These are phyloP conservation scores for Ulota crispa DNA, from an alignment of 225 moss, liverwort and hornwort genomes.

Conservation along the genomic window DNA sequence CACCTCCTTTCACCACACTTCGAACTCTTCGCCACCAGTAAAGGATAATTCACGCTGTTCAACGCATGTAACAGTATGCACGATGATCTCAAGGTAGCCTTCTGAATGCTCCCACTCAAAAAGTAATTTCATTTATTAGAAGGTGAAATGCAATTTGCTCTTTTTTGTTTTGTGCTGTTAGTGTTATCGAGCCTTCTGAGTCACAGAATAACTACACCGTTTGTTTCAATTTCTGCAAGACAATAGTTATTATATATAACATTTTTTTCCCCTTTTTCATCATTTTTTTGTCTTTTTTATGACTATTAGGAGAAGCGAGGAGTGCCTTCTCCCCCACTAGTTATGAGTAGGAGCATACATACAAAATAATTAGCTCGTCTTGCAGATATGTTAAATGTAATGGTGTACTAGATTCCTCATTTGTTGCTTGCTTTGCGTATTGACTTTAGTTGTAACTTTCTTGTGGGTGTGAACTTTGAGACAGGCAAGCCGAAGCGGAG, in stretches of 20 bases:
- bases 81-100: conserved; percentile 2
- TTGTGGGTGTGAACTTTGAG: neutral
- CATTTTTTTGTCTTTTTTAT: too few relatives aligned
- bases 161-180: neutral
- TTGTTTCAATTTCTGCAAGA: neutral
- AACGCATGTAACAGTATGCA: neutral
- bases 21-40: neutral
- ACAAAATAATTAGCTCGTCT: too few relatives aligned
- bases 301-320: too few relatives aligned
- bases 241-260: neutral
- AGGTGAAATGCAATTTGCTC: neutral
- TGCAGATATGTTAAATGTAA: too few relatives aligned
- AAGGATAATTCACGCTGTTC: neutral
- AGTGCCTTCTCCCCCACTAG: too few relatives aligned
- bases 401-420: neutral
- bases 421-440: neutral
- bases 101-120: neutral
- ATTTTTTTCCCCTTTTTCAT: neutral
- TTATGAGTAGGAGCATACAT: too few relatives aligned
- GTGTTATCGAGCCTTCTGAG: too few relatives aligned
- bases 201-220: neutral
- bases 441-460: conserved; percentile 2
- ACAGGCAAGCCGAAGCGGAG: neutral
- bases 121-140: neutral
- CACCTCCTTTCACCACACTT: conserved; percentile 15